Conservation (phyloP, 2,329 filamentous ascomycete species). For the Aspergillus piperis region DNA sequence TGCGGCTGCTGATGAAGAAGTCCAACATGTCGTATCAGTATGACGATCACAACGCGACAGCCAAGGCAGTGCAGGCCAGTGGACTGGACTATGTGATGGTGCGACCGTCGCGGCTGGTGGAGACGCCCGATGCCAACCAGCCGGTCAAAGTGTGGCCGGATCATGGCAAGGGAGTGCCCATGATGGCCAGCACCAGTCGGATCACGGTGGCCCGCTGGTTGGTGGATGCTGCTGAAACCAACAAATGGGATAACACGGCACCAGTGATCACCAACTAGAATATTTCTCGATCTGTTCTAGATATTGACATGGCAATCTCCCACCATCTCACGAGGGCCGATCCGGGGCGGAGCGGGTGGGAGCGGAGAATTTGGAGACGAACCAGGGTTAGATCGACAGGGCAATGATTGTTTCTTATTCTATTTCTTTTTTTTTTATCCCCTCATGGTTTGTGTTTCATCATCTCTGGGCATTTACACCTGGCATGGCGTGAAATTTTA, state of each 20-base stretch:
- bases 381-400: too few relatives aligned
- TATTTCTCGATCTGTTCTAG: too few relatives aligned
- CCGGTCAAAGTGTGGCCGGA: slow-evolving; percentile 46
- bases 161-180: slow-evolving; percentile 44
- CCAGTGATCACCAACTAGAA: slow-evolving; percentile 51
- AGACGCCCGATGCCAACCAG: slow-evolving; percentile 33
- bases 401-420: too few relatives aligned
- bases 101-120: slow-evolving; percentile 47
- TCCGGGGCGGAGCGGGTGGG: too few relatives aligned
- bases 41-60: slow-evolving; percentile 52
- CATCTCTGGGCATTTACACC: too few relatives aligned
- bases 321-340: too few relatives aligned
- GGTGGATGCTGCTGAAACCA: slow-evolving; percentile 46
- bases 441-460: too few relatives aligned
- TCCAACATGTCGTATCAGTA: slow-evolving; percentile 51
- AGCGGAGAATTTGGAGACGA: too few relatives aligned
- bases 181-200: slow-evolving; percentile 42
- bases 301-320: too few relatives aligned
- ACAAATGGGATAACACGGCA: slow-evolving; percentile 46
- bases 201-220: slow-evolving; percentile 51
- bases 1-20: slow-evolving; percentile 50
- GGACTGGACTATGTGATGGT: slow-evolving; percentile 49
- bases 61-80: slow-evolving; percentile 41
- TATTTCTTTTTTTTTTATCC: too few relatives aligned
- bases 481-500: too few relatives aligned